phyloP scores from a whole-genome alignment of 2,329 filamentous ascomycete species.

The Beauveria rudraprayagi region DNA sequence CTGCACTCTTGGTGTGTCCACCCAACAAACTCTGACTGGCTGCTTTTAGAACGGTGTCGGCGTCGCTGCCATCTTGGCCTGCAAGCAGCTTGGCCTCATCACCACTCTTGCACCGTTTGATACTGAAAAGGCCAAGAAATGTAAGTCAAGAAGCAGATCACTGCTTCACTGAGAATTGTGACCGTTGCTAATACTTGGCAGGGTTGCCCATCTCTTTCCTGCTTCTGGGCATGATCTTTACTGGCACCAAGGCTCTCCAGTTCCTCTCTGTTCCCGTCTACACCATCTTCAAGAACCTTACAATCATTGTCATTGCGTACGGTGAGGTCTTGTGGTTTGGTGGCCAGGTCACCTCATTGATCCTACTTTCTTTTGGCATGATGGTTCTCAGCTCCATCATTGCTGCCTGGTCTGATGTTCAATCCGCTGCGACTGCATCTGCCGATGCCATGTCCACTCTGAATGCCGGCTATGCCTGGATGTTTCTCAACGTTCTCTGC shows the following conservation, averaged over 20 bases:
- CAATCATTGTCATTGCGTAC: slow-evolving; percentile 90
- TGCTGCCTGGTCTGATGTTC: slow-evolving; percentile 91
- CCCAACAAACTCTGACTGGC: slow-evolving; percentile 10
- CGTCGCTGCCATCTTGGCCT: slow-evolving; percentile 67
- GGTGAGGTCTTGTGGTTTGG: slow-evolving; percentile 94
- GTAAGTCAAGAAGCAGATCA: slow-evolving; percentile 39
- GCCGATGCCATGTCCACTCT: slow-evolving; percentile 66
- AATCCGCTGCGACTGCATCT: slow-evolving; percentile 63
- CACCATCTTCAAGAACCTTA: slow-evolving; percentile 96
- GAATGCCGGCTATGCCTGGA: slow-evolving; percentile 89
- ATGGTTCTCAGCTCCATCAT: slow-evolving; percentile 89
- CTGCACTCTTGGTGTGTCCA: background rate
- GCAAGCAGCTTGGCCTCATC: slow-evolving; percentile 70
- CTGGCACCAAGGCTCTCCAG: slow-evolving; percentile 81
- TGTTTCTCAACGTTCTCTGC: slow-evolving; percentile 87
- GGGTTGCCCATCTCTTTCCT: slow-evolving; percentile 89
- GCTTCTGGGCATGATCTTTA: slow-evolving; percentile 95
- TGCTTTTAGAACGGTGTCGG: slow-evolving; percentile 67
- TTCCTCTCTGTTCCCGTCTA: slow-evolving; percentile 90
- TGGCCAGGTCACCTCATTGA: slow-evolving; percentile 73
- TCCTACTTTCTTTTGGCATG: slow-evolving; percentile 80
- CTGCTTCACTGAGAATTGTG: background rate
- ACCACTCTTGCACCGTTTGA: slow-evolving; percentile 73
- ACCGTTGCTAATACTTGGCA: slow-evolving; percentile 25
- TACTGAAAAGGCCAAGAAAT: slow-evolving; percentile 76